Evolutionary conservation across 2,329 filamentous ascomycete species (phyloP), one percentile per base, ranked within the genome.

Genomic region (Colletotrichum melonis): DNA sequence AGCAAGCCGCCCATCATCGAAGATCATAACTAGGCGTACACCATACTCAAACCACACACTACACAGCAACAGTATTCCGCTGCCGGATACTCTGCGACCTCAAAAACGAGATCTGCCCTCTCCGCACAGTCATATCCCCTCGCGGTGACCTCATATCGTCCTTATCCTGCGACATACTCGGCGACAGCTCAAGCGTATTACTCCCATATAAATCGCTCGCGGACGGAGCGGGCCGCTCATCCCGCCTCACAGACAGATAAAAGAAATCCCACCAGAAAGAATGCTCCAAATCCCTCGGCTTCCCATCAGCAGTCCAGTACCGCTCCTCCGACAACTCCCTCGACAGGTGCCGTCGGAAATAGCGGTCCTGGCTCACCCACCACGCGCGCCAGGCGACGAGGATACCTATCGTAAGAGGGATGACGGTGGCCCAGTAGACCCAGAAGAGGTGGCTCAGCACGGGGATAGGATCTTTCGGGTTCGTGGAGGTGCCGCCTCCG

Each of bases 311-410:
- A 1, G 85, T 87, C 85, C 85, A 86, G 80, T 84, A 86, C 11
- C 84, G 79, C 80, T 86, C 84, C 78, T 86, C 84, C 74, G 84
- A 86, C n/a, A 87, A 81, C 68, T 87, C 85, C 71, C 81, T 80
- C 73, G 83, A 85, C 9, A 86, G 79, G 72, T 86, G 85, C 4
- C 83, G 80, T 0, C 85, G 79, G 76, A 86, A 86, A 77, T 83
- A 86, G 1, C 85, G 81, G 76, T 87, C 85, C 76, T 86, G 85
- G 11, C 79, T 81, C 1, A 86, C 85, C 85, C 85, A 86, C 85
- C 85, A 86, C 1, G 82, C 84, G 5, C 85, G 83, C 85, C 85
- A 87, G 12, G 76, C 71, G 24, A 80, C 77, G 9, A 87, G 78
- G 55, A 87, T 86, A 56, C 83, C 63, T 38, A 86, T 71, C 0